Evolutionary conservation across 768 basidiomycete genomes (phyloP).

Genomic region (Cubamyces sp.): DNA sequence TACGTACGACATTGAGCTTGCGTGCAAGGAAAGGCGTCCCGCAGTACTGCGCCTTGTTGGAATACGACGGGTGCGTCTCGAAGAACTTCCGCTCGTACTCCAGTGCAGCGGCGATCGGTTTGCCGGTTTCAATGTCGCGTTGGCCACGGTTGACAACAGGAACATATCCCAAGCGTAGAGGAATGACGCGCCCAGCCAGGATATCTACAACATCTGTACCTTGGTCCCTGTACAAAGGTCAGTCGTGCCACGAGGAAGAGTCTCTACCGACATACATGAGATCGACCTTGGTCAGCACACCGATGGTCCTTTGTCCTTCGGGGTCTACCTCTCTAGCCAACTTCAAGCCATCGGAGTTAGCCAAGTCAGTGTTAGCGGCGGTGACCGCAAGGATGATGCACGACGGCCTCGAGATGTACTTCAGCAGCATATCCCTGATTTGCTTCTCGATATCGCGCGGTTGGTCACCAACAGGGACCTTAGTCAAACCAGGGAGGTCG

Average conservation of each 20-base stretch:
- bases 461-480: slow-evolving; percentile 89
- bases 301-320: slow-evolving; percentile 95
- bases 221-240: slow-evolving; percentile 69
- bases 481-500: slow-evolving; percentile 95
- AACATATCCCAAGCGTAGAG: slow-evolving; percentile 94
- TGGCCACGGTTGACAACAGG: slow-evolving; percentile 99
- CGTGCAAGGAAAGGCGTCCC: slow-evolving; percentile 96
- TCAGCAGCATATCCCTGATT: slow-evolving; percentile 94
- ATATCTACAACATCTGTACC: slow-evolving; percentile 99
- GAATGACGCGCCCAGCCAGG: slow-evolving; percentile 95
- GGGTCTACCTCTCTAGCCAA: slow-evolving; percentile 90
- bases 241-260: slow-evolving; percentile 13
- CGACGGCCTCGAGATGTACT: slow-evolving; percentile 93
- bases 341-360: slow-evolving; percentile 94
- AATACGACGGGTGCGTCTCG: slow-evolving; percentile 92
- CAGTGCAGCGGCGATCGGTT: slow-evolving; percentile 82
- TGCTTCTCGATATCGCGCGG: slow-evolving; percentile 97
- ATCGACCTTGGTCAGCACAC: slow-evolving; percentile 98
- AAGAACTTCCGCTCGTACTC: slow-evolving; percentile 93
- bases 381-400: slow-evolving; percentile 98
- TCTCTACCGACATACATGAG: slow-evolving; percentile 72
- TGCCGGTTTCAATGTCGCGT: slow-evolving; percentile 90
- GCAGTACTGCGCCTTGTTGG: slow-evolving; percentile 93
- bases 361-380: slow-evolving; percentile 94
- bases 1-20: slow-evolving; percentile 88